Conservation (phyloP, 164 flowering plant genomes). For the Aristolochia contorta region DNA sequence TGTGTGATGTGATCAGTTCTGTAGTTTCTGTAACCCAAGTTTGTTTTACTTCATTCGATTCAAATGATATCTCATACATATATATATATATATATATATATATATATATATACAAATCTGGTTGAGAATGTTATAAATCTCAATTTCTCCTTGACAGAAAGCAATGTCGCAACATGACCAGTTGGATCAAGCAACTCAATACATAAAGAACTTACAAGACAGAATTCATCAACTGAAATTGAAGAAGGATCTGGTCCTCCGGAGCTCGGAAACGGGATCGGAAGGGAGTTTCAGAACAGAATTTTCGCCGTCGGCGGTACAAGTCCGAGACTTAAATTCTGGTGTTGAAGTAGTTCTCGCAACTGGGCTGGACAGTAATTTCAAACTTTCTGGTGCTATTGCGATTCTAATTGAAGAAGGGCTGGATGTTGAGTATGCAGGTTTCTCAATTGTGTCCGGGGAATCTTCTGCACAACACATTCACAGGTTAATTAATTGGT, state of each 20-base stretch:
- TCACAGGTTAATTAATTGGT: constrained; percentile 2
- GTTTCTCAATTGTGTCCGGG: not conserved
- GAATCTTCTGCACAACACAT: not conserved
- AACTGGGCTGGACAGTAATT: not conserved
- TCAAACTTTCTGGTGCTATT: constrained; percentile 7
- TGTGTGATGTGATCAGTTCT: too few species aligned
- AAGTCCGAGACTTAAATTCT: not conserved
- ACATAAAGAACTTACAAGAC: not conserved
- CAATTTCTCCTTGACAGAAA: too few species aligned
- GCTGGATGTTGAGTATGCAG: not conserved
- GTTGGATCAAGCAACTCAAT: not conserved
- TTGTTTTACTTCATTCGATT: not conserved
- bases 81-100: too few species aligned
- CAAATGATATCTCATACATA: too few species aligned
- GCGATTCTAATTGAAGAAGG: constrained; percentile 12
- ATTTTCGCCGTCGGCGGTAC: not conserved
- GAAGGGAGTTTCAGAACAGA: not conserved
- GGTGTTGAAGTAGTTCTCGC: constrained; percentile 1
- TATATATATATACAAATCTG: too few species aligned
- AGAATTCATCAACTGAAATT: not conserved
- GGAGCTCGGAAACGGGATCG: not conserved
- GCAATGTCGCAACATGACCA: not conserved
- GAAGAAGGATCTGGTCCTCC: too few species aligned
- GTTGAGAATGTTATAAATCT: too few species aligned
- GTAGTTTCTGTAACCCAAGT: not conserved